phyloP scores from a whole-genome alignment of 208 protist species.

The Porcisia hertigi region DNA sequence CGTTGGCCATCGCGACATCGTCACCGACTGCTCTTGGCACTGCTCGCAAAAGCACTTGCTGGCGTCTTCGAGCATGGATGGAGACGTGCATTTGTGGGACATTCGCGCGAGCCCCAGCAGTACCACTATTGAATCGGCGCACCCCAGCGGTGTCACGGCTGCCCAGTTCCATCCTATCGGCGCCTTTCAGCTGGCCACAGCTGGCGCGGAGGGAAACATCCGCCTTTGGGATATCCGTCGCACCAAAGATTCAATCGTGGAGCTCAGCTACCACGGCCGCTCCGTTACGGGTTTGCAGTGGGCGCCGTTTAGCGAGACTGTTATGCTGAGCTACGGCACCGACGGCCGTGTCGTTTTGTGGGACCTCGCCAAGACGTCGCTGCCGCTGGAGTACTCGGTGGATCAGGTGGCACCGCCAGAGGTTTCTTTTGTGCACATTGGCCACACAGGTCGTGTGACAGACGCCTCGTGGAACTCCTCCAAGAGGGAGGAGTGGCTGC shows the following conservation, averaged over 20 bases:
- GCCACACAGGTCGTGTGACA: conserved; percentile 94
- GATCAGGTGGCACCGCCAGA: conserved; percentile 60
- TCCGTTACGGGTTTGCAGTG: conserved; percentile 56
- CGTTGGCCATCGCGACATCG: conserved; percentile 54
- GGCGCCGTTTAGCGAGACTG: conserved; percentile 51
- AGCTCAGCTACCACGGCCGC: conserved; percentile 48
- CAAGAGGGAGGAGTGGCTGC: conserved; percentile 90
- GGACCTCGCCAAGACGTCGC: conserved; percentile 47
- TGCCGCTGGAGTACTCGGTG: conserved; percentile 41
- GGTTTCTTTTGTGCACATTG: conserved; percentile 95
- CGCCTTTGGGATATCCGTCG: conserved; percentile 63
- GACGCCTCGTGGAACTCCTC: conserved; percentile 93
- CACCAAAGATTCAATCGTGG: conserved; percentile 18
- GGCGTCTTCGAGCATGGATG: conserved; percentile 94
- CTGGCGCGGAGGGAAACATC: conserved; percentile 36
- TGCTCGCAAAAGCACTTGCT: conserved; percentile 82
- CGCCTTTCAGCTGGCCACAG: conserved; percentile 56
- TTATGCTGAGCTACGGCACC: conserved; percentile 43
- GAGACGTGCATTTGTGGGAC: conserved; percentile 90
- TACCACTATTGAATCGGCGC: conserved; percentile 34
- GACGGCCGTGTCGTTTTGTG: conserved; percentile 64
- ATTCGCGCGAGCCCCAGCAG: conserved; percentile 42
- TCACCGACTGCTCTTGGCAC: conserved; percentile 96
- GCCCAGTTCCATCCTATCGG: conserved; percentile 57
- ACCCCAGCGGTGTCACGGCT: conserved; percentile 43